Evolutionary conservation across 73 alveolate species (phyloP).

Genomic region (Diophrys appendiculata): DNA sequence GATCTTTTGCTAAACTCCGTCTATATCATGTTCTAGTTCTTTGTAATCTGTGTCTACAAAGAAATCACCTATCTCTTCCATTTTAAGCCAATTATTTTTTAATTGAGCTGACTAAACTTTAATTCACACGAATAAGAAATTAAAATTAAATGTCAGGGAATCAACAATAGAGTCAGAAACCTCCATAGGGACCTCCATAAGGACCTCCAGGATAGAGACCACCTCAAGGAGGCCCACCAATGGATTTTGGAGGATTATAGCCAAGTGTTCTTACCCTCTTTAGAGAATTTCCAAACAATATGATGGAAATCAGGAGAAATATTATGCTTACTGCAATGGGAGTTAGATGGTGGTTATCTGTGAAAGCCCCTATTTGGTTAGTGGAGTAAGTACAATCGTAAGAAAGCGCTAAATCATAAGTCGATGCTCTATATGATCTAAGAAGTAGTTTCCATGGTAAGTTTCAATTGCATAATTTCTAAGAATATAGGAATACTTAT

Average conservation of each 20-base stretch:
- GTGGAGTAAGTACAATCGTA: background rate
- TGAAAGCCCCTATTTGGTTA: background rate
- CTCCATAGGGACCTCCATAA: too few relatives aligned
- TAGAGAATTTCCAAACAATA: background rate
- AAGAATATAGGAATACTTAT: background rate
- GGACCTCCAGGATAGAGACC: too few relatives aligned
- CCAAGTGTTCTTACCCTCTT: background rate
- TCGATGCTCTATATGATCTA: background rate
- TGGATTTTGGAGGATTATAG: background rate
- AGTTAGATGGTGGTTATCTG: background rate
- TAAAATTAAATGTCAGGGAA: too few relatives aligned
- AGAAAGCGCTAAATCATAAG: background rate
- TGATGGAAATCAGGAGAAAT: background rate
- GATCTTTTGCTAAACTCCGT: constrained; percentile 34
- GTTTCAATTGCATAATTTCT: background rate
- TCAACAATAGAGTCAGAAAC: too few relatives aligned
- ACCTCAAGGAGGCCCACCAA: too few relatives aligned
- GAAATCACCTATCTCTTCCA: constrained; percentile 10
- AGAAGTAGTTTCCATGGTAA: background rate
- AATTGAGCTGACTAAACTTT: too few relatives aligned
- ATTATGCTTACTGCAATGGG: background rate
- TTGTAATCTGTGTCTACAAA: constrained; percentile 47
- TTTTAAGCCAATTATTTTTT: too few relatives aligned
- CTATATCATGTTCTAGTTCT: constrained; percentile 19
- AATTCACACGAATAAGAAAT: too few relatives aligned